These are phyloP conservation scores for Candida silvicultrix DNA, from an alignment of 805 yeast genomes.

Conservation along the genomic window DNA sequence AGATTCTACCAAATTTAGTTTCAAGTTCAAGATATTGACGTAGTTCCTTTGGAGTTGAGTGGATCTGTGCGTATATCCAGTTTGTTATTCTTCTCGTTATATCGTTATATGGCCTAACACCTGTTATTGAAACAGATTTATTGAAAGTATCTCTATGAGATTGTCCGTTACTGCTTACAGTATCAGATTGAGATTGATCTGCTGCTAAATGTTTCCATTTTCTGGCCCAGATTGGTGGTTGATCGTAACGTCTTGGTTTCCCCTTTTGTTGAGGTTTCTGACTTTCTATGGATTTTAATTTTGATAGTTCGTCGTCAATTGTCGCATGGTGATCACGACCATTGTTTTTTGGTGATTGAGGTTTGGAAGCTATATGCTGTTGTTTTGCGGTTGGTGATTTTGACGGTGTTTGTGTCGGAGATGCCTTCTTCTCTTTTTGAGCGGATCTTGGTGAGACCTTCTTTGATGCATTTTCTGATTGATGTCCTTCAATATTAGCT, in stretches of 20 bases:
- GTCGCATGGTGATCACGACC: neutral
- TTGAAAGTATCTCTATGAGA: neutral
- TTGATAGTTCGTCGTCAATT: slow-evolving; percentile 1
- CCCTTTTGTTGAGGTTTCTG: slow-evolving; percentile 17
- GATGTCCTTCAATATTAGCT: neutral
- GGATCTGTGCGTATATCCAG: slow-evolving; percentile 82
- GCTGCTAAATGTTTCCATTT: slow-evolving; percentile 50
- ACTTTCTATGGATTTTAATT: slow-evolving; percentile 16
- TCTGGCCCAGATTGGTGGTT: slow-evolving; percentile 81
- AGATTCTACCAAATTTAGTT: slow-evolving; percentile 65
- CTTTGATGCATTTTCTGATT: neutral
- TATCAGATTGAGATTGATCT: slow-evolving; percentile 10
- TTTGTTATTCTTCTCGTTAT: slow-evolving; percentile 75
- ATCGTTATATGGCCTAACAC: slow-evolving; percentile 74
- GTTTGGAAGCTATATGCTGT: neutral
- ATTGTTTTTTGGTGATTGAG: neutral
- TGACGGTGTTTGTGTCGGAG: neutral
- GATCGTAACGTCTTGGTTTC: slow-evolving; percentile 57
- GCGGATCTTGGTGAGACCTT: neutral
- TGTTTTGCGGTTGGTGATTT: neutral
- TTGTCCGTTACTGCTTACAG: neutral
- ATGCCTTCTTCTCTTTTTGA: neutral
- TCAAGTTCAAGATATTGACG: slow-evolving; percentile 63
- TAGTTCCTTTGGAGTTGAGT: slow-evolving; percentile 50
- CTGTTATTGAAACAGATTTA: slow-evolving; percentile 48